Conservation (phyloP, 352 stramenopile species). For the Pythium oligandrum region DNA sequence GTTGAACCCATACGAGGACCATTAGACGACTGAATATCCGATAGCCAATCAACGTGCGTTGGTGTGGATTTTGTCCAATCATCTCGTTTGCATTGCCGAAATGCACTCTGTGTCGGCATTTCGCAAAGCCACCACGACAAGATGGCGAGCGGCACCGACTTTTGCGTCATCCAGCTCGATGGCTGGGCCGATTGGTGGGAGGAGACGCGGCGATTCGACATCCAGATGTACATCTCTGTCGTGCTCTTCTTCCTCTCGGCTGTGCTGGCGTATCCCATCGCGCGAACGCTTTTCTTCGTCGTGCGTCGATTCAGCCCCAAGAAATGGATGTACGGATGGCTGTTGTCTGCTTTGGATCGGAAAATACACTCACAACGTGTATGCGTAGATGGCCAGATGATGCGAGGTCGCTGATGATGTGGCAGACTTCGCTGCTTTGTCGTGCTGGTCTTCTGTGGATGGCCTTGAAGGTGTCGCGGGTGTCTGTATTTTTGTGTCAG, state of each 20-base stretch:
- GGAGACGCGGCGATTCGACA: constrained; percentile 35
- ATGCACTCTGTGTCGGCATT: too few species aligned
- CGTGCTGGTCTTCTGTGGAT: constrained; percentile 67
- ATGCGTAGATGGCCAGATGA: constrained; percentile 59
- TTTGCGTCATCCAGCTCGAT: constrained; percentile 44
- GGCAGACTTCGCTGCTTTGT: constrained; percentile 66
- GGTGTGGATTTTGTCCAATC: constrained; percentile 22
- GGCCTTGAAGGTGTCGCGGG: constrained; percentile 44
- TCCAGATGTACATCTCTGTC: constrained; percentile 64
- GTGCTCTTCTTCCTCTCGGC: constrained; percentile 77
- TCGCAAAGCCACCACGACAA: too few species aligned
- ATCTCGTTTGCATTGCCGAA: not conserved
- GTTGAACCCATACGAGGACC: too few species aligned
- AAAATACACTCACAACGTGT: not conserved
- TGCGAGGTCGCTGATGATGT: constrained; percentile 58
- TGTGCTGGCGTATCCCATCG: constrained; percentile 61
- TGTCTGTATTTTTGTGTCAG: constrained; percentile 57
- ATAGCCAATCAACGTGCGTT: too few species aligned
- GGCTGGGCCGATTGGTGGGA: constrained; percentile 59
- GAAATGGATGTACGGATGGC: constrained; percentile 46
- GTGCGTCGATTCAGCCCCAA: constrained; percentile 46
- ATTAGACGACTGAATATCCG: too few species aligned
- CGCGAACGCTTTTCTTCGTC: constrained; percentile 62
- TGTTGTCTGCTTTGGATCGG: not conserved
- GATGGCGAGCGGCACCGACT: constrained; percentile 18